A percentile compares a stretch with the other conserved stretches of the same genome.
These are phyloP conservation scores for Novymonas esmeraldas DNA, from an alignment of 208 protist genomes.

Conservation along the genomic window DNA sequence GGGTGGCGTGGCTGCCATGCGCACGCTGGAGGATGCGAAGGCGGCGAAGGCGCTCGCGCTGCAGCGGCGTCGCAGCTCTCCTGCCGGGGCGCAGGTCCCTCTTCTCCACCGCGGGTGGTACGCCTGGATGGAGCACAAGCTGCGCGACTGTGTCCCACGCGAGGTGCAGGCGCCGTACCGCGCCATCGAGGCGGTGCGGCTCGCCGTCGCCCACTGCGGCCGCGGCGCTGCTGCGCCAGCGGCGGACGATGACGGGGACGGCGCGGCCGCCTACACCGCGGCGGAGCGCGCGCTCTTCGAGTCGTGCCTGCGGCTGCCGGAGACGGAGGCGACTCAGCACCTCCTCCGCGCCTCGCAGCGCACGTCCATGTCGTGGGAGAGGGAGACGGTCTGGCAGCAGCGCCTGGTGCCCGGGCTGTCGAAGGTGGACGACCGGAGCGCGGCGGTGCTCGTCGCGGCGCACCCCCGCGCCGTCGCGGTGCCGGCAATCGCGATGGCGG, in stretches of 20 bases:
- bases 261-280: conserved; percentile 23
- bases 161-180: conserved; percentile 44
- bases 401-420: conserved; percentile 2
- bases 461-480: background rate
- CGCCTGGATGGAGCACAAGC: conserved; percentile 43
- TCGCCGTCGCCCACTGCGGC: conserved; percentile 28
- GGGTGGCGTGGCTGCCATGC: background rate
- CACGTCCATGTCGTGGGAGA: conserved; percentile 24
- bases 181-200: conserved; percentile 49
- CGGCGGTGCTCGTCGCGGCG: background rate
- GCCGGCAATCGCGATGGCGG: background rate
- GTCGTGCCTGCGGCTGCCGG: conserved; percentile 32
- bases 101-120: conserved; percentile 42
- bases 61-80: conserved; percentile 19
- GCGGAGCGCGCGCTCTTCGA: conserved; percentile 60
- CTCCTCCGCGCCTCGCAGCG: conserved; percentile 64
- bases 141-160: conserved; percentile 44
- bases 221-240: background rate
- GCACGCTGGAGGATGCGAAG: background rate
- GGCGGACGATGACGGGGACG: background rate
- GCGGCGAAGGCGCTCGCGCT: conserved; percentile 5
- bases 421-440: background rate
- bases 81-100: conserved; percentile 10
- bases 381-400: background rate
- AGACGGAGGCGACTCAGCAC: conserved; percentile 73